phyloP scores from a whole-genome alignment of 176 grass and related monocot species.

The Neostapfia colusana region DNA sequence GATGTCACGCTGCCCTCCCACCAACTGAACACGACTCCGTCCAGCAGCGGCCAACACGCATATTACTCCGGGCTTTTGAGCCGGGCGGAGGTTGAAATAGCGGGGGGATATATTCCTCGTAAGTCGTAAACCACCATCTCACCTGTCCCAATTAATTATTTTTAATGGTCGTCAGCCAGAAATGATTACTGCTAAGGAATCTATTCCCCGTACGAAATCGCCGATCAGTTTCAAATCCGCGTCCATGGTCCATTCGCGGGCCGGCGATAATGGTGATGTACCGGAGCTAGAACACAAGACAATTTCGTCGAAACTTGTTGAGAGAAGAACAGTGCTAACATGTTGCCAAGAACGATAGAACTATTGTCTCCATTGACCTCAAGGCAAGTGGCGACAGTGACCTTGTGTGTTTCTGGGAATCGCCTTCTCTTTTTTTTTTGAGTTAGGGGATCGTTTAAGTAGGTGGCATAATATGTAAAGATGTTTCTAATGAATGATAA shows the following conservation, averaged over 20 bases:
- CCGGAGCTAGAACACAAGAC: background rate
- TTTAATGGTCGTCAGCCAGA: background rate
- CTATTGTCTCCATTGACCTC: background rate
- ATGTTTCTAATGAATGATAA: too few species aligned
- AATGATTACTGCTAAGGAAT: background rate
- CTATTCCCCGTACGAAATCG: background rate
- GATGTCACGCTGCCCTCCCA: conserved; percentile 22
- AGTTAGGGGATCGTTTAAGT: too few species aligned
- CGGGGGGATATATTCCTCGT: background rate
- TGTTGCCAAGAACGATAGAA: background rate
- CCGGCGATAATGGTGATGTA: background rate
- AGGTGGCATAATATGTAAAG: too few species aligned
- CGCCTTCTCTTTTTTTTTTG: too few species aligned
- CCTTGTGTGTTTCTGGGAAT: background rate
- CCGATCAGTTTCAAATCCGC: background rate
- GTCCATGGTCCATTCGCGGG: background rate
- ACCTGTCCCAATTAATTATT: too few species aligned
- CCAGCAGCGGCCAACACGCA: background rate
- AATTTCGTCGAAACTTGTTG: background rate
- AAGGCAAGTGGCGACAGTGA: background rate
- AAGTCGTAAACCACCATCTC: background rate
- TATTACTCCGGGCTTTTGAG: conserved; percentile 10
- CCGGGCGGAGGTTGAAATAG: background rate
- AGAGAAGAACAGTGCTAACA: background rate
- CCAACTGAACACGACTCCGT: conserved; percentile 6